phyloP scores from a whole-genome alignment of 495 filamentous ascomycete species.

The Aspergillus panamensis region DNA sequence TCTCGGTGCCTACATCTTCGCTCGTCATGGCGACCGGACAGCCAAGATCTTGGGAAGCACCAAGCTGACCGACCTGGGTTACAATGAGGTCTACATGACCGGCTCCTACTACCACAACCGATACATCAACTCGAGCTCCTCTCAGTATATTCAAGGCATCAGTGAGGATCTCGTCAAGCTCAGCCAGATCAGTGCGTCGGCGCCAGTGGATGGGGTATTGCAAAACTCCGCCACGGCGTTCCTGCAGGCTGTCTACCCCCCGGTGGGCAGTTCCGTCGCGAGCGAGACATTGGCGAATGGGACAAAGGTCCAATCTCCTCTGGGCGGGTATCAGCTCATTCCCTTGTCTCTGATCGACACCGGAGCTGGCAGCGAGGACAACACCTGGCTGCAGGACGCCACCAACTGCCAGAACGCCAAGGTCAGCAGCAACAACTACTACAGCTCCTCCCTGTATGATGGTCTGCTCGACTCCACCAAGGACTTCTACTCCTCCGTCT shows the following conservation, averaged over 20 bases:
- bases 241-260: slow-evolving; percentile 62
- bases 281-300: slow-evolving; percentile 50
- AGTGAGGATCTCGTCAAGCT: slow-evolving; percentile 53
- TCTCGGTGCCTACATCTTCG: slow-evolving; percentile 60
- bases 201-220: slow-evolving; percentile 59
- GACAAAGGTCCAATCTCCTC: slow-evolving; percentile 47
- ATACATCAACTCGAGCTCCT: slow-evolving; percentile 52
- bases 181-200: slow-evolving; percentile 54
- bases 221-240: slow-evolving; percentile 57
- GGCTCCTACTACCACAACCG: slow-evolving; percentile 60
- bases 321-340: slow-evolving; percentile 61
- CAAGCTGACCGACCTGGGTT: slow-evolving; percentile 57
- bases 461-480: slow-evolving; percentile 49
- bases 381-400: slow-evolving; percentile 55
- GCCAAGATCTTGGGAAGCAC: slow-evolving; percentile 51
- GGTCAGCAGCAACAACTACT: slow-evolving; percentile 69
- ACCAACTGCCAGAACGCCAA: slow-evolving; percentile 59
- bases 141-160: slow-evolving; percentile 55
- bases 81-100: slow-evolving; percentile 56
- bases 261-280: slow-evolving; percentile 39
- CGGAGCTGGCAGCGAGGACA: slow-evolving; percentile 51
- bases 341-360: slow-evolving; percentile 42
- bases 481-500: slow-evolving; percentile 61
- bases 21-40: slow-evolving; percentile 63
- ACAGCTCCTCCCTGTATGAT: slow-evolving; percentile 57